Evolutionary conservation across 2,329 filamentous ascomycete genomes (phyloP), one percentile per base, ranked within the genome.

Genomic region (Fusarium austroafricanum): DNA sequence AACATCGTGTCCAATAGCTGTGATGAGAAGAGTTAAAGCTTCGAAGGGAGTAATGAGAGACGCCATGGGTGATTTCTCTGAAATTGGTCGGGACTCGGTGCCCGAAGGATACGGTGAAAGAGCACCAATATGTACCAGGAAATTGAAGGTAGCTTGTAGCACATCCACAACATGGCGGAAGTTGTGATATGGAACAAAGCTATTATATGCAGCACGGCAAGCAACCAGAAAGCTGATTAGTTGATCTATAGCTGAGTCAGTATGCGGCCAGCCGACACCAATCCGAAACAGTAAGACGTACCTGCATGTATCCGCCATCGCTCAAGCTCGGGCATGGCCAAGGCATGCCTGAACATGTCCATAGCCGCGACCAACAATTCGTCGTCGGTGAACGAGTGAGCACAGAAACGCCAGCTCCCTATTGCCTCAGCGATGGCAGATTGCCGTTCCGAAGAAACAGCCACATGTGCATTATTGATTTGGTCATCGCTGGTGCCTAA

Each of bases 101-200:
- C 77, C 76, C 6, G 86, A 39, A 18, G 75, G 87, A 78, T 92
- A 96, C 8, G 87, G 85, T 15, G 91, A 91, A 49, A 96, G 82
- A 33, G 89, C 88, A 57, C 93, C 92, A 51, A 97, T 90, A 67
- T 89, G 88, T 55, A 97, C 84, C 8, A 98, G 87, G 76, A 97
- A 97, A 80, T 91, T 90, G 78, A 97, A 98, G 5, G 94, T 89
- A 2, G 95, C 96, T 78, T 98, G 95, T 53, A 98, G 84, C 28
- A 99, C 96, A 79, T 99, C 96, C 65, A 97, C 91, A 21, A 97
- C 96, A 79, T 99, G 96, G 55, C 95, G 92, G 78, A 98, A 99
- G 80, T 99, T 99, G 83, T 99, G 96, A 76, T 98, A 99, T 21
- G 95, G 92, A 35, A 97, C 94, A 78, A 97, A 97, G 60, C 89